A percentile compares a stretch with the other conserved stretches of the same genome.
Evolutionary conservation across 2,329 filamentous ascomycete species (phyloP).

Genomic region (Fusarium solani-melongenae): DNA sequence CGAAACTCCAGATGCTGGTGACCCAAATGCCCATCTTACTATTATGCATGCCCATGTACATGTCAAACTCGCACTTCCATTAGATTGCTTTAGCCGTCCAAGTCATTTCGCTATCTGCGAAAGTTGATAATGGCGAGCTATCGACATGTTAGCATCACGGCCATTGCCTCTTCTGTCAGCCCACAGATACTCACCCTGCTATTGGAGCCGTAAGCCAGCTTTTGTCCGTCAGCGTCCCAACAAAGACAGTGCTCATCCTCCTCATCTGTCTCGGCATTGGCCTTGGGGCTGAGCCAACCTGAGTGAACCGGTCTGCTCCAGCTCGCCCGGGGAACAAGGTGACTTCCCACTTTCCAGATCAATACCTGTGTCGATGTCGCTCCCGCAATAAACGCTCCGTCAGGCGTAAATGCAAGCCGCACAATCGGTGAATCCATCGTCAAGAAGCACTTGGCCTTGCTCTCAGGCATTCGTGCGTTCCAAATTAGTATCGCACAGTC

Average conservation of each 20-base stretch:
- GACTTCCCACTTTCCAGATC: conserved; percentile 73
- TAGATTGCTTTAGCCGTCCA: neutral
- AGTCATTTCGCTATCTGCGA: conserved; percentile 48
- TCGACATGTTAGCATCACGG: conserved; percentile 19
- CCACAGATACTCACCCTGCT: conserved; percentile 63
- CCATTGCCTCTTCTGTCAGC: no score
- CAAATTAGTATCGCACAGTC: conserved; percentile 72
- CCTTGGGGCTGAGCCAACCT: conserved; percentile 69
- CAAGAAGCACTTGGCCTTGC: conserved; percentile 68
- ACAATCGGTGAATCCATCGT: conserved; percentile 70
- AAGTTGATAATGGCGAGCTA: conserved; percentile 65
- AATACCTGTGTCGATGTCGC: conserved; percentile 68
- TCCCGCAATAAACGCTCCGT: conserved; percentile 71
- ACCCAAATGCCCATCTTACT: conserved; percentile 4
- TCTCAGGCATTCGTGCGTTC: conserved; percentile 67
- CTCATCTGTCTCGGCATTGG: conserved; percentile 64
- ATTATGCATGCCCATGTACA: neutral
- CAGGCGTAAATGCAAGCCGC: conserved; percentile 70
- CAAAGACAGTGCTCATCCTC: conserved; percentile 70
- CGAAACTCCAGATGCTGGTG: conserved; percentile 4
- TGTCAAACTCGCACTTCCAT: neutral
- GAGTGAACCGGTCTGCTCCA: conserved; percentile 67
- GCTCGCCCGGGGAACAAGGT: conserved; percentile 67
- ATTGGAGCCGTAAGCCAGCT: conserved; percentile 72
- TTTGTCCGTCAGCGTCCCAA: conserved; percentile 72